Evolutionary conservation across 176 grass and related monocot species (phyloP).

Genomic region (Guadua angustifolia): DNA sequence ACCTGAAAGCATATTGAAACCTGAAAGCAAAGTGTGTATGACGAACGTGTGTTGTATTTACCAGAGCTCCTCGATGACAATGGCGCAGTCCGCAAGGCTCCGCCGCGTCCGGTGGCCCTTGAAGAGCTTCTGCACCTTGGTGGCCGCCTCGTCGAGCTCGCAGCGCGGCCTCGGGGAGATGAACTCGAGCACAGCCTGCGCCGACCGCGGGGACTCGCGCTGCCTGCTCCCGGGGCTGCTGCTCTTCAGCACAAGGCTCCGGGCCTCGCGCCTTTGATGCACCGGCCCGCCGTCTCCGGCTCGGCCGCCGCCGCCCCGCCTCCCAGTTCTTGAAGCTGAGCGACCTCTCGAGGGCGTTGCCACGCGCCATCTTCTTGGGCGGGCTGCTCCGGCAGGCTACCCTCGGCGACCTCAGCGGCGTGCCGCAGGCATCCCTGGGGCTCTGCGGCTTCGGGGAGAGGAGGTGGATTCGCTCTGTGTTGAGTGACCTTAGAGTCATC

Average conservation of each 20-base stretch:
- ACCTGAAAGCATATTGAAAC: not conserved
- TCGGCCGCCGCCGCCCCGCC: not conserved
- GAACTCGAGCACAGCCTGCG: slow-evolving; percentile 48
- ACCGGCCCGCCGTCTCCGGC: not conserved
- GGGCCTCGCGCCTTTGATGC: slow-evolving; percentile 55
- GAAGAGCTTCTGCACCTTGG: slow-evolving; percentile 81
- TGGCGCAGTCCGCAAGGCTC: slow-evolving; percentile 92
- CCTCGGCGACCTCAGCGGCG: slow-evolving; percentile 52
- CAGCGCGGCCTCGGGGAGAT: slow-evolving; percentile 62
- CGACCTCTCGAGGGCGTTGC: slow-evolving; percentile 54
- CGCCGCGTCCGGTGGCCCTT: slow-evolving; percentile 88
- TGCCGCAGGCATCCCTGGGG: slow-evolving; percentile 22
- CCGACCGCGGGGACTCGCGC: slow-evolving; percentile 19
- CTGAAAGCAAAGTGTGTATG: not conserved
- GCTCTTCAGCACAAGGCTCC: slow-evolving; percentile 37
- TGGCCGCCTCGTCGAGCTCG: slow-evolving; percentile 81
- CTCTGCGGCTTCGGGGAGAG: slow-evolving; percentile 44
- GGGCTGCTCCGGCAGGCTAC: slow-evolving; percentile 31
- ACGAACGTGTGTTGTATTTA: not conserved
- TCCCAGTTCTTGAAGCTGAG: slow-evolving; percentile 96
- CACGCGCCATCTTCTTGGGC: slow-evolving; percentile 42
- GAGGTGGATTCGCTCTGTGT: slow-evolving; percentile 50
- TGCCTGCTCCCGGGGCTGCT: slow-evolving; percentile 31
- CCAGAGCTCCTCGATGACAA: slow-evolving; percentile 94
- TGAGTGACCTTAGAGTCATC: slow-evolving; percentile 55